A percentile compares a stretch with the other conserved stretches of the same genome.
Conservation (phyloP, 2,329 filamentous ascomycete genomes). For the Xenosphaeropsis pyriputrescens region DNA sequence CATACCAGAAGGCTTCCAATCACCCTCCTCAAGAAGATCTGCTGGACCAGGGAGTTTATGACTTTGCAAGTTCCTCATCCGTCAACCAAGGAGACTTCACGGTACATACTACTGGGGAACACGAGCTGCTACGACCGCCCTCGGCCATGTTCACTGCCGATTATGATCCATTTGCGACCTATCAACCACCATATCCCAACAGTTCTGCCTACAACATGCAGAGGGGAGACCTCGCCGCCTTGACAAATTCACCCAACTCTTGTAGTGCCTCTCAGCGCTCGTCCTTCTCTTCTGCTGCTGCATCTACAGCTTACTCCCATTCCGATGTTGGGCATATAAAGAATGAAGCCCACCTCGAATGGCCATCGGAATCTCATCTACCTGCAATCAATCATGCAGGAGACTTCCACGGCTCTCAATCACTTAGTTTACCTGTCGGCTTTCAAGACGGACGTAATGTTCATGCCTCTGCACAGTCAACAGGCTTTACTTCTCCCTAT, state of each 20-base stretch:
- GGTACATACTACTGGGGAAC: no score
- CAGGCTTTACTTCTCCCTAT: no score
- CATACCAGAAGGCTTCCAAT: no score
- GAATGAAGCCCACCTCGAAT: conserved; percentile 18
- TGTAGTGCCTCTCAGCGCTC: conserved; percentile 17
- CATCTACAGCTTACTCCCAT: conserved; percentile 16
- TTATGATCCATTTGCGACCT: conserved; percentile 31
- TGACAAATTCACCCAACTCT: conserved; percentile 15
- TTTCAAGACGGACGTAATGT: no score
- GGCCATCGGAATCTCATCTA: conserved; percentile 1
- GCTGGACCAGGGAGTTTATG: no score
- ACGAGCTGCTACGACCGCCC: conserved; percentile 1
- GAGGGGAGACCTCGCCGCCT: conserved; percentile 17
- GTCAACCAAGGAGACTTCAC: no score
- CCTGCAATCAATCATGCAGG: no score
- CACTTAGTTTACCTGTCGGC: no score
- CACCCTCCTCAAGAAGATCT: no score
- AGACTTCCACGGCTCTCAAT: no score
- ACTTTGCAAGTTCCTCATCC: no score
- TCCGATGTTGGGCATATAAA: conserved; percentile 16
- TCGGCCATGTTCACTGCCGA: conserved; percentile 32
- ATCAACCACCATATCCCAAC: conserved; percentile 23
- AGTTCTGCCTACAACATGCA: conserved; percentile 27
- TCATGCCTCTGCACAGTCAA: no score
- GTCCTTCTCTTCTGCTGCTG: conserved; percentile 17